A percentile compares a stretch with the other conserved stretches of the same genome.
These are phyloP conservation scores for Botrytis elliptica DNA, from an alignment of 2,329 filamentous ascomycete species.

Conservation along the genomic window DNA sequence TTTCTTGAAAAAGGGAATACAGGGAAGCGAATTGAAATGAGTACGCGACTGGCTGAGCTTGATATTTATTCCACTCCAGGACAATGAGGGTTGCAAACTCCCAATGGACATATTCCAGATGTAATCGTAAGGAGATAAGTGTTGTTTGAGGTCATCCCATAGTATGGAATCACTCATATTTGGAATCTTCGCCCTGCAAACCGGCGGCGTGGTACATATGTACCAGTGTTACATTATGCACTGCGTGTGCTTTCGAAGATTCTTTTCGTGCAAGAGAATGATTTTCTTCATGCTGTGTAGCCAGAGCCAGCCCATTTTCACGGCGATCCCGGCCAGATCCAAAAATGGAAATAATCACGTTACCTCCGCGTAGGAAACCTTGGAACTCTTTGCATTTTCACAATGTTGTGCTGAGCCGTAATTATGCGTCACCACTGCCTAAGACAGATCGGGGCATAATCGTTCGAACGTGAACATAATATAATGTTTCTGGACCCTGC, in stretches of 20 bases:
- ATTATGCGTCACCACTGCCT: background rate
- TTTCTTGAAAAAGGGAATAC: background rate
- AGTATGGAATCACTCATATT: background rate
- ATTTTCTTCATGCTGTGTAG: conserved; percentile 6
- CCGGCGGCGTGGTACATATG: background rate
- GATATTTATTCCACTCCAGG: background rate
- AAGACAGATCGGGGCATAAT: background rate
- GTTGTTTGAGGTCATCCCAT: background rate
- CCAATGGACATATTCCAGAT: background rate
- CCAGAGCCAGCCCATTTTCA: conserved; percentile 5
- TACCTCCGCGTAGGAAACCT: background rate
- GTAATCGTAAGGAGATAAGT: background rate
- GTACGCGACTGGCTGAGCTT: background rate
- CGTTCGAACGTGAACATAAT: background rate
- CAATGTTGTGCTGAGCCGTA: conserved; percentile 6
- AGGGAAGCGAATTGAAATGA: background rate
- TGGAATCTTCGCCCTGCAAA: background rate
- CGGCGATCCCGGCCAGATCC: conserved; percentile 16
- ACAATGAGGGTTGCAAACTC: background rate
- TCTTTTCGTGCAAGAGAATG: conserved; percentile 16
- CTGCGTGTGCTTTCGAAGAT: conserved; percentile 1
- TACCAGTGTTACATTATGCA: conserved; percentile 4
- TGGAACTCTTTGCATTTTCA: background rate
- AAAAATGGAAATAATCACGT: conserved; percentile 8
- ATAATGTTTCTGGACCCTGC: conserved; percentile 2